phyloP scores from a whole-genome alignment of 768 basidiomycete genomes.

The Rhizopogon roseolus region DNA sequence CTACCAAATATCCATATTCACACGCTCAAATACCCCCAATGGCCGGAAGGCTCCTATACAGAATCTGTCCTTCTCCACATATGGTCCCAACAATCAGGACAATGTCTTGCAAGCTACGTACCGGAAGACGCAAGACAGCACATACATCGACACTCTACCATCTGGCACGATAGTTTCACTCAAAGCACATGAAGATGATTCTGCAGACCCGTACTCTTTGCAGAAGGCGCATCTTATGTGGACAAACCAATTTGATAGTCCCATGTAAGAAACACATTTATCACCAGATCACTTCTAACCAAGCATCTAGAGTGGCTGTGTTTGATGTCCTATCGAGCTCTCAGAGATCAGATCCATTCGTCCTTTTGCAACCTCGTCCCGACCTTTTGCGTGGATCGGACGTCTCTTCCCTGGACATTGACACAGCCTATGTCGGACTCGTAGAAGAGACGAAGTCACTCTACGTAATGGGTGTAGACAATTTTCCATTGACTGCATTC shows the following conservation, averaged over 20 bases:
- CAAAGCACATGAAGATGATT: constrained; percentile 33
- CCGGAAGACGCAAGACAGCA: constrained; percentile 68
- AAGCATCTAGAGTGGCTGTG: constrained; percentile 63
- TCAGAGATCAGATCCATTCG: constrained; percentile 57
- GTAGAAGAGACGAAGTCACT: constrained; percentile 69
- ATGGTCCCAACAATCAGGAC: constrained; percentile 90
- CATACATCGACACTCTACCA: constrained; percentile 77
- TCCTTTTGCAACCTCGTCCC: constrained; percentile 84
- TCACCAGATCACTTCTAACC: background rate
- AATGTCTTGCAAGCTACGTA: constrained; percentile 68
- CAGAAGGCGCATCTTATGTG: constrained; percentile 45
- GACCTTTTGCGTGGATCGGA: constrained; percentile 59
- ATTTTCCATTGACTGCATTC: constrained; percentile 80
- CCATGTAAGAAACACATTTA: constrained; percentile 49
- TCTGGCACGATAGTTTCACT: constrained; percentile 79
- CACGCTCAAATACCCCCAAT: constrained; percentile 38
- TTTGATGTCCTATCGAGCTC: constrained; percentile 65
- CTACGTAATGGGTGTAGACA: constrained; percentile 79
- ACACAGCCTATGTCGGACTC: constrained; percentile 78
- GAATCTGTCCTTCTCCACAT: constrained; percentile 85
- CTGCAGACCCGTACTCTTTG: constrained; percentile 22
- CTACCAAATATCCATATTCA: constrained; percentile 84
- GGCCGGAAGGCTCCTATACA: constrained; percentile 50
- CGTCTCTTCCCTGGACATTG: constrained; percentile 29
- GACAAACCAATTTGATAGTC: constrained; percentile 54